phyloP scores from a whole-genome alignment of 2,329 filamentous ascomycete genomes.

The Massarina eburnea region DNA sequence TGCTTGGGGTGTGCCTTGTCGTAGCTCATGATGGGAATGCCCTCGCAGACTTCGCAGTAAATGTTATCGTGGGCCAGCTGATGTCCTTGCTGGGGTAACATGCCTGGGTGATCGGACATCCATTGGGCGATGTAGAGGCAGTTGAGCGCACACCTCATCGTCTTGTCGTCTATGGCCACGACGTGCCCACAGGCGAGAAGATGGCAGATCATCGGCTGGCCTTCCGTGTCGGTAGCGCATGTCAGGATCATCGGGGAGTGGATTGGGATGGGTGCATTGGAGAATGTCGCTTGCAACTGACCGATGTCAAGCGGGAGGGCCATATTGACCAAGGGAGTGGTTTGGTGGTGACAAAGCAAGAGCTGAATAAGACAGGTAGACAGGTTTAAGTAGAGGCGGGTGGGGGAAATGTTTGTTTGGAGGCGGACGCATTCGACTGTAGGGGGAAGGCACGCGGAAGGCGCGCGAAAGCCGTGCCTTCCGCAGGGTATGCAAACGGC shows the following conservation, averaged over 20 bases:
- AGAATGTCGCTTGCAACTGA: neutral
- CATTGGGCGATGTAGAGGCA: slow-evolving; percentile 10
- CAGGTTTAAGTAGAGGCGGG: no score
- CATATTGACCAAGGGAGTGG: neutral
- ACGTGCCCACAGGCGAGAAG: slow-evolving; percentile 23
- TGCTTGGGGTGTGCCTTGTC: neutral
- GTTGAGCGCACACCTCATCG: slow-evolving; percentile 16
- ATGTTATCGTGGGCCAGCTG: slow-evolving; percentile 8
- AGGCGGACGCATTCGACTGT: no score
- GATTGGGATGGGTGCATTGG: neutral
- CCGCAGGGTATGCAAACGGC: no score
- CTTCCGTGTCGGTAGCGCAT: neutral
- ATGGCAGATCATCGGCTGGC: slow-evolving; percentile 6
- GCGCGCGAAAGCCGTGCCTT: no score
- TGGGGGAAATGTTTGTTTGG: no score
- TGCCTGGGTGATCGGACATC: neutral
- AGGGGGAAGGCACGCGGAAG: no score
- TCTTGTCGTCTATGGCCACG: slow-evolving; percentile 8
- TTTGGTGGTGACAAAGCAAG: no score
- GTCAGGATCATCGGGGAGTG: slow-evolving; percentile 1
- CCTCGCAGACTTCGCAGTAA: slow-evolving; percentile 20
- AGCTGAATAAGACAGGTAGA: no score
- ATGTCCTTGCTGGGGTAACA: neutral
- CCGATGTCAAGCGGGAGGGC: neutral
- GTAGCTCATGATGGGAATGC: slow-evolving; percentile 16